Base-by-base conservation (phyloP, 1,284 basidiomycete genomes). In the Ceratobasidium sp. region DNA sequence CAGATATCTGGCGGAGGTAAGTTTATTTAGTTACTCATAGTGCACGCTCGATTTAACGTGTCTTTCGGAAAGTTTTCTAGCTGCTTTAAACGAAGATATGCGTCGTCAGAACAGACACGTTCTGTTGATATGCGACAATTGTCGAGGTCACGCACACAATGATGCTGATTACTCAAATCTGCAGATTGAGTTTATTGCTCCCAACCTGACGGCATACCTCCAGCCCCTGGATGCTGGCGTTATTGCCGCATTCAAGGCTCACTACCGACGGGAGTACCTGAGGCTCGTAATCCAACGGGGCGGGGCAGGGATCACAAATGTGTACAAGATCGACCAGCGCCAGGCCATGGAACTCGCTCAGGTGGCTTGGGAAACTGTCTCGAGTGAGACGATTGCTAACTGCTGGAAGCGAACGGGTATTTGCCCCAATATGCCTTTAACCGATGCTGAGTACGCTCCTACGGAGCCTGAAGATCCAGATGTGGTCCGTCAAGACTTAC, bases 191-290 rank as follows among this genome's bases (percentile, higher is more conserved):
- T 68, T 7, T 35, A 6, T 70, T 2, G 12, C 60, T 13, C 60
- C 64, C 3, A 70, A 70, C 31, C 52, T 70, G 38, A 70, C 69
- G 15, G 22, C 64, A 13, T 57, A 25, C n/a, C 29, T 71, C 22
- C 70, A 71, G 54, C 70, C 65, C 22, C 29, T 71, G 45, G 55
- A 71, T 52, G 38, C 38, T 8, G 54, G 70, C 5, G 60, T 68
- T 49, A 49, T 49, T 13, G 45, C 10, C 8, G 10, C 45, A 8
- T 49, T 49, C 22, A 49, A 49, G 22, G 10, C 45, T n/a, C 45
- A 25, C 7, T 49, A 49, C 20, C 45, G 45, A 8, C 12, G 45
- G 15, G 12, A 49, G 8, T 49, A 13, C 20, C 7, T 22, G 8
- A 12, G 22, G 8, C 45, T 49, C 8, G 45, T 22, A n/a, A 25